Base-by-base conservation (phyloP, 2,329 filamentous ascomycete genomes). In the Apiospora saccharicola region DNA sequence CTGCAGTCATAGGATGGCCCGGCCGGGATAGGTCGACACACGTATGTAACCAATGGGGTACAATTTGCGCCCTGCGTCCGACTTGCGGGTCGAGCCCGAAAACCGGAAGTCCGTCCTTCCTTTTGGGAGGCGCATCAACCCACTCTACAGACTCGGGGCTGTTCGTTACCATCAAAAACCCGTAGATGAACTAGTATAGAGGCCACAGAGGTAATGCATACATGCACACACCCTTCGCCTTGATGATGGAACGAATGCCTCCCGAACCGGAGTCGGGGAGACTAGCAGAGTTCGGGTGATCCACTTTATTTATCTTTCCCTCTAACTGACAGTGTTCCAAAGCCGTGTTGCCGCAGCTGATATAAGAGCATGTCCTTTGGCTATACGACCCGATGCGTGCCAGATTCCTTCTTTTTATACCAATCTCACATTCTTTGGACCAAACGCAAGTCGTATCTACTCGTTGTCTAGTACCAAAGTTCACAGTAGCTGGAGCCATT, bases 41-140 rank as follows among this genome's bases (percentile, higher is more conserved):
- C 24, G 24, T 14, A 41, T 61, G 53, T 7, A 37, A 10, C 34
- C 34, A 37, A 61, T 37, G 53, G 51, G 51, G 24, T 19, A 64
- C 57, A n/a, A 34, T 10, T 24, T 41, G 13, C 57, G 57, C 57
- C 57, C 57, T 64, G 34, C 34, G 57, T 8, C 57, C 57, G 34
- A 64, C 57, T 19, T 64, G 57, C 30, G 57, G 57, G 34, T 41
- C 53, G n/a, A 57, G 53, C 57, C 57, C 57, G 57, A 41, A 64
- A 41, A 64, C 34, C 57, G 57, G 57, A 64, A 64, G 34, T n/a
- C 22, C 34, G 34, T 19, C 53, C 19, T 22, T 22, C 30, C 10
- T 13, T n/a, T 37, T 37, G 19, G 19, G 19, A 19, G 49, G 12
- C n/a, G n/a, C 22, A n/a, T 22, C 30, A 61, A 19, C 37, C 30